phyloP scores from a whole-genome alignment of 768 basidiomycete genomes.

The Tricholoma terreum region DNA sequence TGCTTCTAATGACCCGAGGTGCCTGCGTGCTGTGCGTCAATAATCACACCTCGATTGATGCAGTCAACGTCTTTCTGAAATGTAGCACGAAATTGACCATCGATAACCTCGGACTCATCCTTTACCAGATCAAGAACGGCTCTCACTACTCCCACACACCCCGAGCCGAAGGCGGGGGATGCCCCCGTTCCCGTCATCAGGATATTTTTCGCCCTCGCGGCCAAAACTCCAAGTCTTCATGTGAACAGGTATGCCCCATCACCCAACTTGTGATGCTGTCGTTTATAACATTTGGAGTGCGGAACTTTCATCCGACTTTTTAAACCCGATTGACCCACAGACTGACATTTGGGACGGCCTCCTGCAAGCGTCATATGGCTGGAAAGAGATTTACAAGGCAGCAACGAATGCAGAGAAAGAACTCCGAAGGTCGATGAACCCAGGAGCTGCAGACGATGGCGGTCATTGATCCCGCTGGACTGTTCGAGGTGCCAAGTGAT shows the following conservation, averaged over 20 bases:
- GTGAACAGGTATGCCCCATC: conserved; percentile 7
- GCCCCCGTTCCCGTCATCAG: conserved; percentile 15
- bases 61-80: conserved; percentile 21
- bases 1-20: too few species aligned
- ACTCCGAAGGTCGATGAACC: not conserved
- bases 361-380: not conserved
- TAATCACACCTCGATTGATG: conserved; percentile 11
- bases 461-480: not conserved
- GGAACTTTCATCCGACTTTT: not conserved
- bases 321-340: not conserved
- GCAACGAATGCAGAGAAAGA: not conserved
- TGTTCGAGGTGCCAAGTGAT: not conserved
- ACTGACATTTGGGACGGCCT: not conserved
- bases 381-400: not conserved
- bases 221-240: conserved; percentile 5
- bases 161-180: not conserved
- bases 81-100: conserved; percentile 9
- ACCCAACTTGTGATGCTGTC: not conserved
- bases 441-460: not conserved
- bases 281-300: conserved; percentile 1
- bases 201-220: conserved; percentile 25
- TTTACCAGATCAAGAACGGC: not conserved
- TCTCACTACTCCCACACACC: not conserved
- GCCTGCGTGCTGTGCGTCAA: too few species aligned
- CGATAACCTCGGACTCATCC: not conserved